A percentile compares a stretch with the other conserved stretches of the same genome.
phyloP scores from a whole-genome alignment of 2,329 filamentous ascomycete species.

The Pseudocercospora pini-densiflorae region DNA sequence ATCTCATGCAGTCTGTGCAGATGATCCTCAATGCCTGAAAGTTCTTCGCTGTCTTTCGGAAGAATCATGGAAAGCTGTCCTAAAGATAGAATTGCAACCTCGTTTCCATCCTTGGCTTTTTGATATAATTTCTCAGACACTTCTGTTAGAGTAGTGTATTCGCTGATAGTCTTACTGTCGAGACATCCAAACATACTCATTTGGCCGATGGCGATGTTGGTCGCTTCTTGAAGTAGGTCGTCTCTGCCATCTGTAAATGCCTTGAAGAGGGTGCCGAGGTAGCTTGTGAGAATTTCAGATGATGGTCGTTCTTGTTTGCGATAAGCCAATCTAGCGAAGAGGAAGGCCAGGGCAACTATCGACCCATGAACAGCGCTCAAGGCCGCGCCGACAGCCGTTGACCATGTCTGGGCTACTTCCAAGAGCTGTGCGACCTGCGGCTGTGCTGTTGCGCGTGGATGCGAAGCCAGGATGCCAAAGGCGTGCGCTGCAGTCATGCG shows the following conservation, averaged over 20 bases:
- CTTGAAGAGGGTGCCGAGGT: conserved; percentile 52
- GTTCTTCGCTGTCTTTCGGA: conserved; percentile 48
- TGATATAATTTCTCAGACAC: conserved; percentile 67
- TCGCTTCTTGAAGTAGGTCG: conserved; percentile 60
- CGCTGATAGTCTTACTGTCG: conserved; percentile 45
- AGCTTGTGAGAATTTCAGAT: conserved; percentile 36
- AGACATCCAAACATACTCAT: conserved; percentile 64
- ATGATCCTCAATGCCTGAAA: conserved; percentile 65
- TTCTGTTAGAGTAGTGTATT: conserved; percentile 26
- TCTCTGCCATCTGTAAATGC: conserved; percentile 62
- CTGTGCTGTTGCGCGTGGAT: conserved; percentile 50
- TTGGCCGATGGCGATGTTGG: conserved; percentile 63
- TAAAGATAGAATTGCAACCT: conserved; percentile 78
- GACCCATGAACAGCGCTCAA: conserved; percentile 65
- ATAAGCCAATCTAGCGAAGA: conserved; percentile 61
- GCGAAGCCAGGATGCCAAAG: conserved; percentile 77
- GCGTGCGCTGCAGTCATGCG: conserved; percentile 70
- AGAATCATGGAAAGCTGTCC: conserved; percentile 74
- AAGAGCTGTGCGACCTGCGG: conserved; percentile 47
- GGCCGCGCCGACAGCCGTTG: conserved; percentile 63
- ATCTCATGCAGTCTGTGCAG: conserved; percentile 82
- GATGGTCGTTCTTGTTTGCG: conserved; percentile 41
- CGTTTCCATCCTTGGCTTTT: conserved; percentile 78
- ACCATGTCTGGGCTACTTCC: conserved; percentile 53
- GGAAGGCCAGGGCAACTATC: conserved; percentile 62